Base-by-base conservation (phyloP, 495 filamentous ascomycete genomes). In the Hypoxylon lienhwacheense region DNA sequence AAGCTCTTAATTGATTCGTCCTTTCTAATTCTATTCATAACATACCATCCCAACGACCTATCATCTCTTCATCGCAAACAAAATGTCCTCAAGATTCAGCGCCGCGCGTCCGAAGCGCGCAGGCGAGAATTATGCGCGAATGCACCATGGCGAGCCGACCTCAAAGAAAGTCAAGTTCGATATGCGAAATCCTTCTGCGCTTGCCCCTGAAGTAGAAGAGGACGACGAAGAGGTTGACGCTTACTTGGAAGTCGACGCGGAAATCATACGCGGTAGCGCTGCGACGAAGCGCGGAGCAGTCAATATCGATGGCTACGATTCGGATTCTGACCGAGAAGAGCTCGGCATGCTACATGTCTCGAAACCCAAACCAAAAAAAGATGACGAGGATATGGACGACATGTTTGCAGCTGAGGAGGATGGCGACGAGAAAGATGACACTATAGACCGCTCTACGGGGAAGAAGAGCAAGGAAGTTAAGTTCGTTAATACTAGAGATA, bases 271-370 rank as follows among this genome's bases (percentile, higher is more conserved):
- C 28, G 84, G 83, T n/a, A 77, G 85, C 11, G 87, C 84, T 0
- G 83, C 85, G 34, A 85, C 87, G 0, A 95, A 96, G 63, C 90
- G 93, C 47, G 88, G 89, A 60, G 93, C 91, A 1, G 84, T 98
- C 24, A 96, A 97, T 55, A 83, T 98, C 21, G 93, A 97, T 63
- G 93, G 95, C 2, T 97, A 97, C 72, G 92, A 97, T 45, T 92
- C 86, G 0, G 93, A 99, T 69, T 93, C 88, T 22, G 91, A 92
- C 6, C 91, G 91, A 47, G 93, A 97, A 57, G 67, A 62, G 45
- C 55, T 61, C 14, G 68, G 68, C 40, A 58, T 52, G 0, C 54
- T 55, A 31, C 61, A 54, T 17, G 33, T 50, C 28, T 39, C 48
- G 29, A 73, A 75, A 29, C 57, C 74, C 15, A 72, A 76, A 12